Evolutionary conservation across 2,329 filamentous ascomycete genomes (phyloP).

Genomic region (Helminthosporium solani): DNA sequence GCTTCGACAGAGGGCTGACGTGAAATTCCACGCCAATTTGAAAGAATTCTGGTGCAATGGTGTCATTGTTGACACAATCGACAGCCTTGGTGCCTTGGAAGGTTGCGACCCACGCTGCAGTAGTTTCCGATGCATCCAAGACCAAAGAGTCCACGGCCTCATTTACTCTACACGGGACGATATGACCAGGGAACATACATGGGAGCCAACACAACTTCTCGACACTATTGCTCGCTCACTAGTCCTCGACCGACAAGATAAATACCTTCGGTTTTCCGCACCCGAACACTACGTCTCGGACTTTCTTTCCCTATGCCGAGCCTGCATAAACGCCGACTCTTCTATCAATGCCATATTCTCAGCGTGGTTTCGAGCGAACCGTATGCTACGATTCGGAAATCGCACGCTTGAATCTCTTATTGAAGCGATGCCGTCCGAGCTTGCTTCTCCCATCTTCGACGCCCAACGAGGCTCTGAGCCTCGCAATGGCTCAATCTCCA

Average conservation of each 20-base stretch:
- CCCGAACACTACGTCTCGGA: conserved; percentile 26
- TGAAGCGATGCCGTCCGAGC: conserved; percentile 4
- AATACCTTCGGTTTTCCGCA: conserved; percentile 30
- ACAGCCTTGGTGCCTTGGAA: conserved; percentile 28
- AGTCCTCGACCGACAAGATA: conserved; percentile 32
- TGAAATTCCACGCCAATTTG: conserved; percentile 23
- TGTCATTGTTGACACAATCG: conserved; percentile 24
- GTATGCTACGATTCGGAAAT: conserved; percentile 15
- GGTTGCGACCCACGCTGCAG: conserved; percentile 27
- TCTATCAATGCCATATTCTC: conserved; percentile 27
- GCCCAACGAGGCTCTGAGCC: conserved; percentile 12
- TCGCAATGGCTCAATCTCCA: conserved; percentile 12
- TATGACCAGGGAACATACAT: not conserved
- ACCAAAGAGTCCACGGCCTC: conserved; percentile 15
- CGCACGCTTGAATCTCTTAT: conserved; percentile 20
- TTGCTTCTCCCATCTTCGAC: conserved; percentile 4
- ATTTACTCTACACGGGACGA: conserved; percentile 9
- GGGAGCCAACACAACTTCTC: conserved; percentile 17
- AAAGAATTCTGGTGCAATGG: conserved; percentile 28
- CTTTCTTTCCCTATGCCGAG: conserved; percentile 29
- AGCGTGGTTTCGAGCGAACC: conserved; percentile 30
- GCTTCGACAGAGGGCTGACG: conserved; percentile 18
- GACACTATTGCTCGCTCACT: conserved; percentile 27
- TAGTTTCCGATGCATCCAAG: conserved; percentile 22
- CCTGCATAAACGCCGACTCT: conserved; percentile 17